These are phyloP conservation scores for Caryopteris hybrid DNA, from an alignment of 305 asterid species.

Conservation along the genomic window DNA sequence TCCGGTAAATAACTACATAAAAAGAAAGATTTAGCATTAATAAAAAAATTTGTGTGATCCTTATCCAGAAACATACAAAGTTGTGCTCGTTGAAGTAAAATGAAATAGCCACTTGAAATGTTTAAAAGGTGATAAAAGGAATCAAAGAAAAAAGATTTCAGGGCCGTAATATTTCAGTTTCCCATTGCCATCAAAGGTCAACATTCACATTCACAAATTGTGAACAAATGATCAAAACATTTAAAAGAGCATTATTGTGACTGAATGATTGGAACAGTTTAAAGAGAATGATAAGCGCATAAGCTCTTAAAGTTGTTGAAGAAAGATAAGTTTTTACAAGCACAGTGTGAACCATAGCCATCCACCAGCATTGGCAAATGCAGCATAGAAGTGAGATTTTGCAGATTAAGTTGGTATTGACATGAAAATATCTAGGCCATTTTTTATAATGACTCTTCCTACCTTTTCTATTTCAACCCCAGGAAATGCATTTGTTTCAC, in stretches of 20 bases:
- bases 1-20: constrained; percentile 70
- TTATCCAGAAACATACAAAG: constrained; percentile 1
- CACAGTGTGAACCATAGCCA: not conserved
- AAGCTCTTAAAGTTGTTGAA: not conserved
- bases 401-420: not conserved
- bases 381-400: not conserved
- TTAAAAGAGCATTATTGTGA: not conserved
- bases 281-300: not conserved
- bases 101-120: constrained; percentile 6
- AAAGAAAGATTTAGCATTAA: constrained; percentile 24
- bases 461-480: not conserved
- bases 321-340: not conserved
- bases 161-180: not conserved
- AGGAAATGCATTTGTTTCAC: not conserved
- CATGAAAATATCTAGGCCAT: not conserved
- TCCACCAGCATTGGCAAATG: not conserved
- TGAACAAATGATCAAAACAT: not conserved
- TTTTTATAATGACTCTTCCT: not conserved
- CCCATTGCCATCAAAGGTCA: not conserved
- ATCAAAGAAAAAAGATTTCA: not conserved
- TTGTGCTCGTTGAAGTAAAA: not conserved
- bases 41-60: not conserved
- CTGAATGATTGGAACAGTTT: not conserved
- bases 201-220: not conserved
- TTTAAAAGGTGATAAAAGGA: not conserved